phyloP scores from a whole-genome alignment of 768 basidiomycete species.

The Boletus subcaerulescens region DNA sequence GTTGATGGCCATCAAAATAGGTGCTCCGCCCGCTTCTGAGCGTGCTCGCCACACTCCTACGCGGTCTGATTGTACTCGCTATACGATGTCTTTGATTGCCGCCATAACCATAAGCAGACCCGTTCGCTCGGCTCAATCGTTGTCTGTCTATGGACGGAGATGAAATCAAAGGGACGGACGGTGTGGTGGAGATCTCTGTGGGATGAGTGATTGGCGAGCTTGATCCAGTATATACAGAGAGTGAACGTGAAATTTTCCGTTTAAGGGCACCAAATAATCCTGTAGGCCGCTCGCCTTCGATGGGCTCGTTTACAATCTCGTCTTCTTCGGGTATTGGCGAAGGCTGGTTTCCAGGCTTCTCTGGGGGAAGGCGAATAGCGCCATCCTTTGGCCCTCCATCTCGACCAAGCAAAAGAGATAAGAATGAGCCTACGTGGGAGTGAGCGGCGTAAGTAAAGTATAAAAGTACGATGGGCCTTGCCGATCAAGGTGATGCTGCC shows the following conservation, averaged over 20 bases:
- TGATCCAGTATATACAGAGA: slow-evolving; percentile 60
- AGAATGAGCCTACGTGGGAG: slow-evolving; percentile 60
- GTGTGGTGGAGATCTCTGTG: slow-evolving; percentile 31
- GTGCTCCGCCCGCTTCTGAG: slow-evolving; percentile 51
- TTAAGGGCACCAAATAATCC: slow-evolving; percentile 40
- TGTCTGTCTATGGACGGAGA: slow-evolving; percentile 41
- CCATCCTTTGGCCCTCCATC: slow-evolving; percentile 91
- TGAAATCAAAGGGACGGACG: slow-evolving; percentile 47
- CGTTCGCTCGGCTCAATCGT: slow-evolving; percentile 57
- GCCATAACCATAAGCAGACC: slow-evolving; percentile 79
- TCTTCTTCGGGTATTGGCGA: slow-evolving; percentile 70
- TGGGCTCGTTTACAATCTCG: slow-evolving; percentile 45
- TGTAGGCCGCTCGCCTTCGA: slow-evolving; percentile 38
- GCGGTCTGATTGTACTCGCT: slow-evolving; percentile 45
- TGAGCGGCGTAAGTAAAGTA: neutral
- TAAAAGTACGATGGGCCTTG: slow-evolving; percentile 26
- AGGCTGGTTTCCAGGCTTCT: slow-evolving; percentile 54
- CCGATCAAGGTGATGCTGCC: slow-evolving; percentile 72
- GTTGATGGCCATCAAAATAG: slow-evolving; percentile 39
- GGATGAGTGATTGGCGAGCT: slow-evolving; percentile 43
- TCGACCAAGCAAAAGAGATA: slow-evolving; percentile 84
- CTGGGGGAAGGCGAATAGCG: slow-evolving; percentile 75
- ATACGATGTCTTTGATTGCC: slow-evolving; percentile 54
- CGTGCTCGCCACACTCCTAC: slow-evolving; percentile 54
- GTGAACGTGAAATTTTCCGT: slow-evolving; percentile 49